Percentiles rank a stretch among this genome's conserved stretches.
Conservation (phyloP, 2,329 filamentous ascomycete genomes). For the Penicillium sp. region DNA sequence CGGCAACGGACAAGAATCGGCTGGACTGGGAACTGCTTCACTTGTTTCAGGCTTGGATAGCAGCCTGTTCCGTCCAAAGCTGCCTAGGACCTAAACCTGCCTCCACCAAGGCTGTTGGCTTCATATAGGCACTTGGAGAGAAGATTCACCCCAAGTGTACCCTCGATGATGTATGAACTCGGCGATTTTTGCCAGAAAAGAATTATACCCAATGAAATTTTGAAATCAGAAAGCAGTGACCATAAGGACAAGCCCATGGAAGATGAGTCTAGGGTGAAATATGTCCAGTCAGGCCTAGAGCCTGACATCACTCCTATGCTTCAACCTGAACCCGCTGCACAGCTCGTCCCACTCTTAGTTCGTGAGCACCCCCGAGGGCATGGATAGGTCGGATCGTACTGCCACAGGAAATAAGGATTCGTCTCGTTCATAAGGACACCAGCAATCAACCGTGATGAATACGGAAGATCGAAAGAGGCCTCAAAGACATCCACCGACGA, state of each 20-base stretch:
- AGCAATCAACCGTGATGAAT: slow-evolving; percentile 44
- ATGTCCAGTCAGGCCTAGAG: no score
- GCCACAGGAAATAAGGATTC: slow-evolving; percentile 57
- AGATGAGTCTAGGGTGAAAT: no score
- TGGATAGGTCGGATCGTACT: slow-evolving; percentile 44
- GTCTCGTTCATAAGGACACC: slow-evolving; percentile 55
- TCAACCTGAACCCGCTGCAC: not conserved
- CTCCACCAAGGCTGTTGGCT: not conserved
- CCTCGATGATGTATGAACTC: not conserved
- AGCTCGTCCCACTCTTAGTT: slow-evolving; percentile 10
- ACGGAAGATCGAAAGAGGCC: slow-evolving; percentile 34
- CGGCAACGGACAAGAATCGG: not conserved
- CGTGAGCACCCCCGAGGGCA: slow-evolving; percentile 39
- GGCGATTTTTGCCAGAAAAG: not conserved
- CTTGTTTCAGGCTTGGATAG: not conserved
- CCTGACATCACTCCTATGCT: no score
- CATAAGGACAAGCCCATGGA: no score
- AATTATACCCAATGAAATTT: slow-evolving; percentile 19
- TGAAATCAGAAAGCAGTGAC: not conserved
- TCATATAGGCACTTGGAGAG: not conserved
- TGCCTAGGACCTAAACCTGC: not conserved
- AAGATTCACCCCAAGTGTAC: not conserved
- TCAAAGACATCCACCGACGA: slow-evolving; percentile 49
- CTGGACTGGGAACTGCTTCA: not conserved
- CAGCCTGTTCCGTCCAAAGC: not conserved